Evolutionary conservation across 805 yeast species (phyloP).

Genomic region (Kazachstania martiniae): DNA sequence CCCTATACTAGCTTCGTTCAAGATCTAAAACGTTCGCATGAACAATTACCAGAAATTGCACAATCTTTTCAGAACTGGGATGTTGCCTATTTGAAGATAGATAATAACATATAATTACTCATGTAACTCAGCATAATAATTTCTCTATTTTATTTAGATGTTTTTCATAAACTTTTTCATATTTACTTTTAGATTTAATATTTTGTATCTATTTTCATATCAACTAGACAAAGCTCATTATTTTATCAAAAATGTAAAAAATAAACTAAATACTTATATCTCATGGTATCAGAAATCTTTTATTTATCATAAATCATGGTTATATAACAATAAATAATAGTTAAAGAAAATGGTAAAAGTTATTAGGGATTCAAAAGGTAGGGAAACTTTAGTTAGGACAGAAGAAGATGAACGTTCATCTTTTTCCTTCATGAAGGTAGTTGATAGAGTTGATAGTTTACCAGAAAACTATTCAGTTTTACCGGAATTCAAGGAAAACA

Average conservation of each 20-base stretch:
- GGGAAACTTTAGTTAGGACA: slow-evolving; percentile 18
- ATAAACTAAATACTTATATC: too few relatives aligned
- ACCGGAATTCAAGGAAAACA: slow-evolving; percentile 14
- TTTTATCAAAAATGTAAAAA: too few relatives aligned
- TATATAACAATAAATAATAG: too few relatives aligned
- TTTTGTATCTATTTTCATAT: too few relatives aligned
- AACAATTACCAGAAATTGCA: slow-evolving; percentile 8
- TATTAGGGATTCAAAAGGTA: slow-evolving; percentile 3
- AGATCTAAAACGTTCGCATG: slow-evolving; percentile 6
- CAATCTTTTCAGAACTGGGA: slow-evolving; percentile 14
- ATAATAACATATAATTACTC: too few relatives aligned
- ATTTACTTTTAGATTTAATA: too few relatives aligned
- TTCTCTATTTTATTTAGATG: too few relatives aligned
- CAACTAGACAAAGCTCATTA: too few relatives aligned
- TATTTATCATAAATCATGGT: too few relatives aligned
- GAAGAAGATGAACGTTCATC: slow-evolving; percentile 10
- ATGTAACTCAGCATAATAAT: too few relatives aligned
- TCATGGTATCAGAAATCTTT: too few relatives aligned
- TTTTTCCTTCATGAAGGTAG: slow-evolving; percentile 19
- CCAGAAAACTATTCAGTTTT: slow-evolving; percentile 15
- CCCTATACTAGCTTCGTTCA: slow-evolving; percentile 11
- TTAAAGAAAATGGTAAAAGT: slow-evolving; percentile 15
- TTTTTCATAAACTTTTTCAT: too few relatives aligned
- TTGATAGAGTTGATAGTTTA: slow-evolving; percentile 21
- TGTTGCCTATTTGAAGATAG: slow-evolving; percentile 10